Evolutionary conservation across 2,329 filamentous ascomycete species (phyloP).

Genomic region (Arachnopeziza araneosa): DNA sequence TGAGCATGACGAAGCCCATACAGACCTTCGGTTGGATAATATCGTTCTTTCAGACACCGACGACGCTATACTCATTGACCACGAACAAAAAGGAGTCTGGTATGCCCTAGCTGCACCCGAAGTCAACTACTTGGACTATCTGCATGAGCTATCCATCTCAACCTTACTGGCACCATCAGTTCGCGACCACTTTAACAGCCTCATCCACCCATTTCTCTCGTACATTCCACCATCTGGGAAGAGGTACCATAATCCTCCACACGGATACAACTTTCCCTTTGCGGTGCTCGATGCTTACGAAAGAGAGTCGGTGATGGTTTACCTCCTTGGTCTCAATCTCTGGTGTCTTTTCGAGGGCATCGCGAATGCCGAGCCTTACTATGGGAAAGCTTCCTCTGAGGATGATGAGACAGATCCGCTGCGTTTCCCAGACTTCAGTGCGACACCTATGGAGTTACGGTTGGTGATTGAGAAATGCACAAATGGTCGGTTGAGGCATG

Average conservation of each 20-base stretch:
- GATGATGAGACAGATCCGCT: background rate
- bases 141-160: conserved; percentile 21
- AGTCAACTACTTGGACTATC: conserved; percentile 53
- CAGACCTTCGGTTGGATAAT: conserved; percentile 8
- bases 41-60: background rate
- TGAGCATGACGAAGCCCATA: background rate
- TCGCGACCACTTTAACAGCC: background rate
- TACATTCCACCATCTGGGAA: background rate
- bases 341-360: conserved; percentile 61
- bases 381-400: background rate
- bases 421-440: background rate
- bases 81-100: conserved; percentile 59
- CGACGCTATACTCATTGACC: conserved; percentile 48
- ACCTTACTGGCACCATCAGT: background rate
- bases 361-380: background rate
- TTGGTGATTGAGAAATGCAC: background rate
- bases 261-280: conserved; percentile 55
- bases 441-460: background rate
- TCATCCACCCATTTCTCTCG: background rate
- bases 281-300: conserved; percentile 43
- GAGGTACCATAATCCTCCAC: conserved; percentile 44
- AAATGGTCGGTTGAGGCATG: background rate
- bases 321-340: conserved; percentile 57
- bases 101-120: conserved; percentile 57
- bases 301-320: conserved; percentile 54